These are phyloP conservation scores for Strobilomyces dryophilus DNA, from an alignment of 768 basidiomycete genomes.

Conservation along the genomic window DNA sequence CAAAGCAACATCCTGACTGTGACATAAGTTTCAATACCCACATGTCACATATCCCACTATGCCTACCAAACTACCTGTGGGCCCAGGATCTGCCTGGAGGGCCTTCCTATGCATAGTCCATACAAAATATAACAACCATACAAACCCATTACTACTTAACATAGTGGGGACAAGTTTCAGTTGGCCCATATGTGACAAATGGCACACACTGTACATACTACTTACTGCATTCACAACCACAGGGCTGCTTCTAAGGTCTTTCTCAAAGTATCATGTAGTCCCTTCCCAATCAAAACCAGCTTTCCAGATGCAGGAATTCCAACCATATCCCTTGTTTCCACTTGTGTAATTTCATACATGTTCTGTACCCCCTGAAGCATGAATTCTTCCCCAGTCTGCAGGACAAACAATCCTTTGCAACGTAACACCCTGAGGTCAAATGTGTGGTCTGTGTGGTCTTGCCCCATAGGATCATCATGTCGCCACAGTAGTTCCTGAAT, in stretches of 20 bases:
- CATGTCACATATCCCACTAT: too few relatives aligned
- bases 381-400: slow-evolving; percentile 50
- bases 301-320: slow-evolving; percentile 67
- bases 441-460: slow-evolving; percentile 6
- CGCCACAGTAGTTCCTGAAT: slow-evolving; percentile 85
- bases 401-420: slow-evolving; percentile 79
- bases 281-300: slow-evolving; percentile 84
- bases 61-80: too few relatives aligned
- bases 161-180: too few relatives aligned
- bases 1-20: too few relatives aligned
- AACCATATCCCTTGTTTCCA: slow-evolving; percentile 35
- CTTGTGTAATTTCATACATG: slow-evolving; percentile 73
- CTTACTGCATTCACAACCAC: background rate
- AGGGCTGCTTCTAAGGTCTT: slow-evolving; percentile 43
- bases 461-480: slow-evolving; percentile 43
- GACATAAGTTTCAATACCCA: too few relatives aligned
- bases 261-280: slow-evolving; percentile 54
- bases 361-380: slow-evolving; percentile 90
- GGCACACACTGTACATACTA: too few relatives aligned
- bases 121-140: too few relatives aligned
- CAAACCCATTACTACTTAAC: too few relatives aligned
- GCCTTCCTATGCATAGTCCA: too few relatives aligned
- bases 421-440: slow-evolving; percentile 61
- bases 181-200: too few relatives aligned
- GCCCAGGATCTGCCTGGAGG: too few relatives aligned